Evolutionary conservation across 1,284 basidiomycete species (phyloP).

Genomic region (Apiotrichum akiyoshidainum): DNA sequence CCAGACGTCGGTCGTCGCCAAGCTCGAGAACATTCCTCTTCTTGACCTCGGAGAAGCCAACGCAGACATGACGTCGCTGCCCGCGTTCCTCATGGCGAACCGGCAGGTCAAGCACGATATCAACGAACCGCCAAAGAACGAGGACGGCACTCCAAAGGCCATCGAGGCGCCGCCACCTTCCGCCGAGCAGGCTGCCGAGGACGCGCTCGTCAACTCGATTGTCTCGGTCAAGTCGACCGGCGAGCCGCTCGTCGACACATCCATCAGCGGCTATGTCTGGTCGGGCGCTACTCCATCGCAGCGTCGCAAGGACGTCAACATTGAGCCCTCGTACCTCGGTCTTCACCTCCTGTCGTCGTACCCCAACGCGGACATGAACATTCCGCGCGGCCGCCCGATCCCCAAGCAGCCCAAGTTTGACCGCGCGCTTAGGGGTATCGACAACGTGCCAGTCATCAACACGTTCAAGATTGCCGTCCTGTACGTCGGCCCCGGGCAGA

Average conservation of each 20-base stretch:
- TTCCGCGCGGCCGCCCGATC: slow-evolving; percentile 49
- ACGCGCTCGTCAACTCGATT: slow-evolving; percentile 7
- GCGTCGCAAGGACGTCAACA: slow-evolving; percentile 72
- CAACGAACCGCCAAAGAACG: slow-evolving; percentile 2
- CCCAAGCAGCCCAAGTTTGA: slow-evolving; percentile 57
- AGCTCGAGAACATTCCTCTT: slow-evolving; percentile 84
- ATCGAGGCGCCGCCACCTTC: neutral
- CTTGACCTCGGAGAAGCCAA: slow-evolving; percentile 76
- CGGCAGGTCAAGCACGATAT: slow-evolving; percentile 49
- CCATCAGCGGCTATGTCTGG: slow-evolving; percentile 65
- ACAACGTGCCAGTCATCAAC: slow-evolving; percentile 90
- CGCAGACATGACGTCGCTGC: slow-evolving; percentile 66
- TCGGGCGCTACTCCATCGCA: slow-evolving; percentile 77
- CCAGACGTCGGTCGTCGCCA: slow-evolving; percentile 75
- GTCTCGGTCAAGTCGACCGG: slow-evolving; percentile 11
- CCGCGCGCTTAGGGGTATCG: slow-evolving; percentile 69
- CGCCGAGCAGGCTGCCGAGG: neutral
- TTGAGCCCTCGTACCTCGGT: slow-evolving; percentile 84
- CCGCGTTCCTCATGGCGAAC: slow-evolving; percentile 71
- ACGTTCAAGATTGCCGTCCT: slow-evolving; percentile 95
- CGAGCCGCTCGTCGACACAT: slow-evolving; percentile 19
- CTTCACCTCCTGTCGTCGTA: slow-evolving; percentile 78
- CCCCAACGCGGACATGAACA: slow-evolving; percentile 55
- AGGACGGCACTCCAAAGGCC: neutral
- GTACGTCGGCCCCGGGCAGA: slow-evolving; percentile 92